These are phyloP conservation scores for Citrullus mucosospermus DNA, from an alignment of 306 rosid species.

Conservation along the genomic window DNA sequence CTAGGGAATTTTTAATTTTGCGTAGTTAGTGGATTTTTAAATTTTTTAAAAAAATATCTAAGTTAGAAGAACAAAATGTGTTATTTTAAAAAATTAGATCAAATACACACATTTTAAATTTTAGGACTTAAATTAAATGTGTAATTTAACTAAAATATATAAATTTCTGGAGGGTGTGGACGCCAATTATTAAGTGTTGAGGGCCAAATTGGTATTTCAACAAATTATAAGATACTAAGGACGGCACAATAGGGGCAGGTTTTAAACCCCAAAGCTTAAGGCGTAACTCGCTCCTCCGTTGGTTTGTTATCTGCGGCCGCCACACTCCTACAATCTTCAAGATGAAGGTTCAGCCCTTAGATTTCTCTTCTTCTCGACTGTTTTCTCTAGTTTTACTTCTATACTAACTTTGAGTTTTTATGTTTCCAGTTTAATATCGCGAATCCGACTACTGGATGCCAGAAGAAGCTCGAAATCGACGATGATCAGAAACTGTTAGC, in stretches of 20 bases:
- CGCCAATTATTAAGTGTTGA: too few species aligned
- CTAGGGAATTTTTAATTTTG: too few species aligned
- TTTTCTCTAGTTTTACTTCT: neutral
- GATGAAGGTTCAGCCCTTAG: conserved; percentile 23
- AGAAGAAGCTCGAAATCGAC: conserved; percentile 51
- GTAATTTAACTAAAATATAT: too few species aligned
- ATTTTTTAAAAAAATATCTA: too few species aligned
- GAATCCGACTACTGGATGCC: conserved; percentile 50
- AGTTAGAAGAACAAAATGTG: too few species aligned
- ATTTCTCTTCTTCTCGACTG: neutral
- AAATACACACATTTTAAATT: too few species aligned
- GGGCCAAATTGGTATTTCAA: too few species aligned
- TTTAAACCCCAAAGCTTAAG: conserved; percentile 9
- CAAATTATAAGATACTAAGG: neutral
- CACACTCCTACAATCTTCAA: neutral
- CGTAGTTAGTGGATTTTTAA: too few species aligned
- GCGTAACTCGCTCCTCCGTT: neutral
- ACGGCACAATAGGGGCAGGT: too few species aligned
- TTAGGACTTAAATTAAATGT: too few species aligned
- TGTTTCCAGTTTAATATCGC: conserved; percentile 41
- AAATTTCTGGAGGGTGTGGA: too few species aligned
- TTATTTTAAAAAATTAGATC: too few species aligned
- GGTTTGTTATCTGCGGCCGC: conserved; percentile 11
- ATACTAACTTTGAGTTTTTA: neutral
- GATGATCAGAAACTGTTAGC: conserved; percentile 53